Base-by-base conservation (phyloP, 371 early-diverging fungal species). In the Mucor piriformis region DNA sequence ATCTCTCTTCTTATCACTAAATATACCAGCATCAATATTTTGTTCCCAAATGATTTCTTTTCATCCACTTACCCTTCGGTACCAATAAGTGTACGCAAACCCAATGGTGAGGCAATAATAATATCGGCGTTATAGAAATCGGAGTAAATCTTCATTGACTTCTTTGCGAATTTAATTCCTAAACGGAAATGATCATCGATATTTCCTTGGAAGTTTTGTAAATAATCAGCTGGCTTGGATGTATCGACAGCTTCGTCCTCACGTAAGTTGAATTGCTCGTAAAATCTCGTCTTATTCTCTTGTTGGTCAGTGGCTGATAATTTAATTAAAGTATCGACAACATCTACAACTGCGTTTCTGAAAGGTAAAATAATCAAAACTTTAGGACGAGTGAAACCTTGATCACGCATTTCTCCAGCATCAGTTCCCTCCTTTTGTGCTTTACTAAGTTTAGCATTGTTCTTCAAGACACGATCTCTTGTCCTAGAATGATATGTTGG, bases 121-220 rank as follows among this genome's bases (percentile, higher is more conserved):
- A 99, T 83, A 73, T 99, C 99, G 0, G 94, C 85, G 8, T 78
- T 74, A 70, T 95, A 99, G 53, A 97, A 95, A 33, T 90, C 85
- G 6, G 92, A 69, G 66, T 87, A 97, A 18, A 97, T 72, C 67
- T 94, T 94, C 68, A 95, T 80, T 3, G 93, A 79, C 70, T 91
- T 95, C 47, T 89, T 83, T 0, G 90, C 83, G 56, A 97, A 87
- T 73, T 92, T 91, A 69, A 99, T 82, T 7, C 96, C 96, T 47
- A 97, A 73, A n/a, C 94, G 84, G 77, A 99, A 99, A 57, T 88
- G 89, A 73, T 99, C 99, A 63, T 97, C 98, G 59, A 92, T 90
- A 73, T 97, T 97, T 57, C 97, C 98, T 7, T 76, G 84, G 73
- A 99, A 99, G 8, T 89, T 93, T 32, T 78, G 78, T 55, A 86